Evolutionary conservation across 164 flowering plant species (phyloP).

Genomic region (Hamamelis virginiana): DNA sequence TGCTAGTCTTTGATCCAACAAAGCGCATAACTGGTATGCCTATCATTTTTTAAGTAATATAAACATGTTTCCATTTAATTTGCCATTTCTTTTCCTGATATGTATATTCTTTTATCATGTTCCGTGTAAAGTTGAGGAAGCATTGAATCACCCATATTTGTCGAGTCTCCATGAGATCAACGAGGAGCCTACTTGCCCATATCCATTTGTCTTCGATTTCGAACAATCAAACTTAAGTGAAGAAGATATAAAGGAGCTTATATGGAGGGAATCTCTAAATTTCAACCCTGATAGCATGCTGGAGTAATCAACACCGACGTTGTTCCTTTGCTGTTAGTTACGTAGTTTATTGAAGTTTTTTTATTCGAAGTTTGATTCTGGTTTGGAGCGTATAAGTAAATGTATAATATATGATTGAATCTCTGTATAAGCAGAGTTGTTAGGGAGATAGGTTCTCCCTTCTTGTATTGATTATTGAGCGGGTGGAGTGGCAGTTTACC

Average conservation of each 20-base stretch:
- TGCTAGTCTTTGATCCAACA: slow-evolving; percentile 93
- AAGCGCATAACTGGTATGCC: slow-evolving; percentile 82
- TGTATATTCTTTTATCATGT: background rate
- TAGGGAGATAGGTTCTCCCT: slow-evolving; percentile 21
- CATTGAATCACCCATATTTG: slow-evolving; percentile 77
- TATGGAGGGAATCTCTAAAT: slow-evolving; percentile 66
- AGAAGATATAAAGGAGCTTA: slow-evolving; percentile 82
- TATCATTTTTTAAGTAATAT: background rate
- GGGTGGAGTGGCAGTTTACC: background rate
- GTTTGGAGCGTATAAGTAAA: slow-evolving; percentile 4
- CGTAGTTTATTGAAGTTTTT: slow-evolving; percentile 4
- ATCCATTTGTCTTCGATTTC: slow-evolving; percentile 75
- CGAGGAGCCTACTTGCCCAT: slow-evolving; percentile 78
- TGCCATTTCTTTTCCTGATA: background rate
- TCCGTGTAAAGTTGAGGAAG: slow-evolving; percentile 67
- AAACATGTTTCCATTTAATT: background rate
- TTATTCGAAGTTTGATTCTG: slow-evolving; percentile 7
- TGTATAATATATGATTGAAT: slow-evolving; percentile 6
- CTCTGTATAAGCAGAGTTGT: slow-evolving; percentile 14
- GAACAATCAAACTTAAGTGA: slow-evolving; percentile 67
- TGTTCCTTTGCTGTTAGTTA: background rate
- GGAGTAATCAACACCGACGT: background rate
- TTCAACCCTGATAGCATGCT: slow-evolving; percentile 51
- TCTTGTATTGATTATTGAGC: background rate
- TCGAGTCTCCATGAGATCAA: slow-evolving; percentile 85